These are phyloP conservation scores for Mangifera indica DNA, from an alignment of 345 rosid species.

Conservation along the genomic window DNA sequence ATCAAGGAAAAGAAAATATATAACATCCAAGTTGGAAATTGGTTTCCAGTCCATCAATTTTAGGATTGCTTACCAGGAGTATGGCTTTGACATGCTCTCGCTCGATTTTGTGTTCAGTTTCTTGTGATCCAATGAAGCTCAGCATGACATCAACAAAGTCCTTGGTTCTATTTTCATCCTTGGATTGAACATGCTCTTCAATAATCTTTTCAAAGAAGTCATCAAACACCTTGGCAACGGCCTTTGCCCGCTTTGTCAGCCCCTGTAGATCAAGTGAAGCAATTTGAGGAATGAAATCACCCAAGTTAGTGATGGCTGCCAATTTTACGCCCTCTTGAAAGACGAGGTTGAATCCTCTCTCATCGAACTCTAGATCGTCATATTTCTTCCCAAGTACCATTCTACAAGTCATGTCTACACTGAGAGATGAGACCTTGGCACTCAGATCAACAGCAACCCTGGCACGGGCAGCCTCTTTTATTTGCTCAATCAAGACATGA, in stretches of 20 bases:
- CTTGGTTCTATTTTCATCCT: constrained; percentile 22
- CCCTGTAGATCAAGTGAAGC: constrained; percentile 37
- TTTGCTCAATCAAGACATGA: constrained; percentile 6
- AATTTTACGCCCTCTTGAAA: neutral
- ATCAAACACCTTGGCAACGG: constrained; percentile 31
- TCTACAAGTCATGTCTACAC: constrained; percentile 34
- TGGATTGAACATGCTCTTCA: constrained; percentile 22
- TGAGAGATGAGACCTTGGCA: constrained; percentile 23
- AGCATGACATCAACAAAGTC: constrained; percentile 37
- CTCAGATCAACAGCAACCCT: constrained; percentile 25
- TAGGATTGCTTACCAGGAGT: constrained; percentile 13
- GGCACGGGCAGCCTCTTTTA: constrained; percentile 13
- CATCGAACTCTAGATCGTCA: constrained; percentile 28
- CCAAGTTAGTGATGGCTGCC: constrained; percentile 17
- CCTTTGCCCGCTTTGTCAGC: constrained; percentile 32
- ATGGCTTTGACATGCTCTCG: constrained; percentile 31
- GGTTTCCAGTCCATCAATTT: too few relatives aligned
- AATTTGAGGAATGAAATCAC: constrained; percentile 33
- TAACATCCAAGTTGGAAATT: too few relatives aligned
- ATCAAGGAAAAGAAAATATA: neutral
- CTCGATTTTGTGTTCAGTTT: constrained; percentile 19
- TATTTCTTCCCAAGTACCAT: constrained; percentile 54
- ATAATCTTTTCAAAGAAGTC: constrained; percentile 32
- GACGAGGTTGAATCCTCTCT: constrained; percentile 27
- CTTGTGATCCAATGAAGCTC: constrained; percentile 24